A percentile compares a stretch with the other conserved stretches of the same genome.
Evolutionary conservation across 2,329 filamentous ascomycete genomes (phyloP).

Genomic region (Colletotrichum tofieldiae): DNA sequence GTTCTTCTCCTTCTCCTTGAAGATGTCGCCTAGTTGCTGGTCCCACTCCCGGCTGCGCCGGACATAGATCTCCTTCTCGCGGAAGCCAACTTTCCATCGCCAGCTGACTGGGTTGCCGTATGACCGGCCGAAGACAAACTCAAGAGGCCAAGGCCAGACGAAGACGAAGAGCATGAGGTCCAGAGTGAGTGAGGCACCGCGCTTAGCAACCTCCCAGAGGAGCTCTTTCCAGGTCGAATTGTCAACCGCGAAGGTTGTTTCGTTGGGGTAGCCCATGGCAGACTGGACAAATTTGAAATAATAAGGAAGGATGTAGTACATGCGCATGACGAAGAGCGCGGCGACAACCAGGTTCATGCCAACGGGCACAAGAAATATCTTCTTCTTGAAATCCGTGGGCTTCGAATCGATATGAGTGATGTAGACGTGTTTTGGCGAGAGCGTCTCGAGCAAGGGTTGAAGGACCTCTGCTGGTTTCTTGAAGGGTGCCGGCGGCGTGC

Average conservation of each 20-base stretch:
- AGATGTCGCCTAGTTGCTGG: slow-evolving; percentile 68
- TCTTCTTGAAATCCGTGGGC: slow-evolving; percentile 80
- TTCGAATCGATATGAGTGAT: slow-evolving; percentile 86
- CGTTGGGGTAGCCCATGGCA: slow-evolving; percentile 76
- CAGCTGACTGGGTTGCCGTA: slow-evolving; percentile 78
- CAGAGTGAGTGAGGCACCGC: slow-evolving; percentile 77
- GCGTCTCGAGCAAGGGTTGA: slow-evolving; percentile 74
- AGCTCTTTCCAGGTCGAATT: slow-evolving; percentile 72
- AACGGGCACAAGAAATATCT: slow-evolving; percentile 86
- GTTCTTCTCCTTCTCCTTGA: slow-evolving; percentile 65
- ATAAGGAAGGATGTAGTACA: slow-evolving; percentile 78
- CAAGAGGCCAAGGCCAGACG: slow-evolving; percentile 81
- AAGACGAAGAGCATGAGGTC: slow-evolving; percentile 81
- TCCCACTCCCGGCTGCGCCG: slow-evolving; percentile 84
- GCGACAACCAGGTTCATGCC: slow-evolving; percentile 81
- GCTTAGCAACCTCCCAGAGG: slow-evolving; percentile 68
- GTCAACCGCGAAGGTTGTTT: slow-evolving; percentile 75
- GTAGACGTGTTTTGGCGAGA: slow-evolving; percentile 82
- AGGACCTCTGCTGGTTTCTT: slow-evolving; percentile 75
- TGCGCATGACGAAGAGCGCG: slow-evolving; percentile 76
- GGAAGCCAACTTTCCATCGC: slow-evolving; percentile 83
- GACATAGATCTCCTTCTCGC: slow-evolving; percentile 85
- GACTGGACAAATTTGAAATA: slow-evolving; percentile 80
- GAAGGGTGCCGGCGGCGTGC: slow-evolving; percentile 76
- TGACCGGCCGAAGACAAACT: slow-evolving; percentile 76